Conservation (phyloP, 2,329 filamentous ascomycete species). For the Colletotrichum sp. region DNA sequence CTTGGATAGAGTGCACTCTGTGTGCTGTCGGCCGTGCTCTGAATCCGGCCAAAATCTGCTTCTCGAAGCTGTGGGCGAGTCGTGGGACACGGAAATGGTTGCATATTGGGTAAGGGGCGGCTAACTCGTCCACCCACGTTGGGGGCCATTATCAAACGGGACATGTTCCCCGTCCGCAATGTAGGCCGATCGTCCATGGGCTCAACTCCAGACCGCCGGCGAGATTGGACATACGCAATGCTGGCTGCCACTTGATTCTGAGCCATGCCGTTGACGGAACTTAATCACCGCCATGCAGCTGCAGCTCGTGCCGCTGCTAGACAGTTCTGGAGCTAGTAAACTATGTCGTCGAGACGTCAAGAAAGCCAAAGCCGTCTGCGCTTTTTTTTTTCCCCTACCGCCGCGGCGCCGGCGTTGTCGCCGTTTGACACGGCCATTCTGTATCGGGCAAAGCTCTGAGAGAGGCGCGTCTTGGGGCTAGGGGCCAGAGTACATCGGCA, state of each 20-base stretch:
- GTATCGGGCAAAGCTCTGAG: neutral
- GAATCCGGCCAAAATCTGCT: neutral
- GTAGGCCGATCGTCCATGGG: neutral
- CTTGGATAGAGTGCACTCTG: neutral
- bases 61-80: slow-evolving; percentile 8
- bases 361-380: neutral
- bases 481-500: neutral
- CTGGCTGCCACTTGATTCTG: neutral
- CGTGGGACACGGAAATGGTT: slow-evolving; percentile 1
- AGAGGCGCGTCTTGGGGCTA: neutral
- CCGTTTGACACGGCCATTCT: neutral
- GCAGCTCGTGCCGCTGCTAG: neutral
- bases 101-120: slow-evolving; percentile 7
- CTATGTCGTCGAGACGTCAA: neutral
- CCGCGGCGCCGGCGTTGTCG: neutral
- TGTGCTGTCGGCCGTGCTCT: neutral
- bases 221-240: slow-evolving; percentile 15
- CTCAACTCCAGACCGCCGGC: slow-evolving; percentile 1
- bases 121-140: neutral
- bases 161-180: neutral
- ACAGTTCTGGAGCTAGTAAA: neutral
- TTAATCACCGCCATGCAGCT: neutral
- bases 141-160: neutral
- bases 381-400: neutral
- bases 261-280: slow-evolving; percentile 1